Evolutionary conservation across 2,329 filamentous ascomycete genomes (phyloP).

Genomic region (Graphilbum fragrans): DNA sequence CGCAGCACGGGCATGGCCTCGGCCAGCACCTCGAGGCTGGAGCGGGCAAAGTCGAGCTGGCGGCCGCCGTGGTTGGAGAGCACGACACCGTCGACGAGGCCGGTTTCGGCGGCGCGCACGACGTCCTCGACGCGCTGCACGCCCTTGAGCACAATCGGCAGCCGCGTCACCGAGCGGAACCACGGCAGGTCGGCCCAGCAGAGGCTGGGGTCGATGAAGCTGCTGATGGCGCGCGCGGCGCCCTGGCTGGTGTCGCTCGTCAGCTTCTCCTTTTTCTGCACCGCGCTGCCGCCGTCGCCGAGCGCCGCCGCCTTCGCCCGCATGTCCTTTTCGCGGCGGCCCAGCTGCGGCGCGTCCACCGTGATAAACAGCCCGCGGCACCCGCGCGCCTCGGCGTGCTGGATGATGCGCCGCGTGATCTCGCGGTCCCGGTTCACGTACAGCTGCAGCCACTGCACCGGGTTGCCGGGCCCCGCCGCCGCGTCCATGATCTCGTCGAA

Average conservation of each 20-base stretch:
- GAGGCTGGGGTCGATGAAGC: constrained; percentile 90
- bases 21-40: constrained; percentile 78
- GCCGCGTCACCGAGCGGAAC: constrained; percentile 80
- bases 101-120: constrained; percentile 67
- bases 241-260: constrained; percentile 80
- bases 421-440: constrained; percentile 93
- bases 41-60: constrained; percentile 84
- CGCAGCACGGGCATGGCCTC: constrained; percentile 86
- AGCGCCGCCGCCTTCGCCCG: constrained; percentile 63
- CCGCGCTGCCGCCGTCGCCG: constrained; percentile 62
- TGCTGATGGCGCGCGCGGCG: constrained; percentile 86
- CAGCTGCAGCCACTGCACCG: constrained; percentile 86
- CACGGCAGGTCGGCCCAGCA: constrained; percentile 91
- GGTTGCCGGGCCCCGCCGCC: constrained; percentile 52
- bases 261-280: constrained; percentile 67
- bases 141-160: constrained; percentile 94
- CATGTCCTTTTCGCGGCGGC: constrained; percentile 96
- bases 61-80: constrained; percentile 93
- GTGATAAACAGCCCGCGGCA: constrained; percentile 98
- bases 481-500: constrained; percentile 97
- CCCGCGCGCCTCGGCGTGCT: constrained; percentile 82
- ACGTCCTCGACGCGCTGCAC: constrained; percentile 95
- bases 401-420: constrained; percentile 80
- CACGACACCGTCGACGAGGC: constrained; percentile 72
- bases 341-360: constrained; percentile 91